phyloP scores from a whole-genome alignment of 345 rosid genomes.

The Mallotus nudiflorus region DNA sequence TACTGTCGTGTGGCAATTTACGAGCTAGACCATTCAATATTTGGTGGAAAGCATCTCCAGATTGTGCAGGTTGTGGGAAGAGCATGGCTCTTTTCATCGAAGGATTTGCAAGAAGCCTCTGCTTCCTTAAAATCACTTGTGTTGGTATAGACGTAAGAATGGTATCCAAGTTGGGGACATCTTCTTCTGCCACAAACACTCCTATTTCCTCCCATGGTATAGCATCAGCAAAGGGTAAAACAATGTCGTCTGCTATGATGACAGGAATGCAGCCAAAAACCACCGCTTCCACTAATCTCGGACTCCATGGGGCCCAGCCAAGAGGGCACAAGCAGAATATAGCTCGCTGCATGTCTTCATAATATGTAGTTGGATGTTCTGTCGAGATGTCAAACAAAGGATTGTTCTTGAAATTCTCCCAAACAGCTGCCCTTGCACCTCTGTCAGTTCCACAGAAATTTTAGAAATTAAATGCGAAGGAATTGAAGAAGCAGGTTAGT shows the following conservation, averaged over 20 bases:
- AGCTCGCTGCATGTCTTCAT: constrained; percentile 96
- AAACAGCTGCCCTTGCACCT: constrained; percentile 98
- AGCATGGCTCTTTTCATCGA: constrained; percentile 92
- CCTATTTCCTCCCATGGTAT: constrained; percentile 99
- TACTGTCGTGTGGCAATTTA: constrained; percentile 68
- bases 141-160: constrained; percentile 80
- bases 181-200: constrained; percentile 83
- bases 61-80: constrained; percentile 89
- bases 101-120: constrained; percentile 90
- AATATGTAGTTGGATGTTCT: constrained; percentile 90
- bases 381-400: constrained; percentile 93
- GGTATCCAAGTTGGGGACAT: constrained; percentile 74
- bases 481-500: too few relatives aligned
- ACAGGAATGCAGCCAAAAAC: constrained; percentile 98
- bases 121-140: constrained; percentile 78
- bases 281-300: constrained; percentile 95
- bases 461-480: constrained; percentile 1
- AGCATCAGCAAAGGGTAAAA: constrained; percentile 93
- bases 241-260: constrained; percentile 93
- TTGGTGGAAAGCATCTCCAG: constrained; percentile 97
- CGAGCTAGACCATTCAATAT: constrained; percentile 87
- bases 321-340: constrained; percentile 92
- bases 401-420: constrained; percentile 97
- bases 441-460: constrained; percentile 37
- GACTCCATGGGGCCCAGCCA: constrained; percentile 99